A percentile compares a stretch with the other conserved stretches of the same genome.
These are phyloP conservation scores for Eucommia ulmoides DNA, from an alignment of 257 asterid species.

Conservation along the genomic window DNA sequence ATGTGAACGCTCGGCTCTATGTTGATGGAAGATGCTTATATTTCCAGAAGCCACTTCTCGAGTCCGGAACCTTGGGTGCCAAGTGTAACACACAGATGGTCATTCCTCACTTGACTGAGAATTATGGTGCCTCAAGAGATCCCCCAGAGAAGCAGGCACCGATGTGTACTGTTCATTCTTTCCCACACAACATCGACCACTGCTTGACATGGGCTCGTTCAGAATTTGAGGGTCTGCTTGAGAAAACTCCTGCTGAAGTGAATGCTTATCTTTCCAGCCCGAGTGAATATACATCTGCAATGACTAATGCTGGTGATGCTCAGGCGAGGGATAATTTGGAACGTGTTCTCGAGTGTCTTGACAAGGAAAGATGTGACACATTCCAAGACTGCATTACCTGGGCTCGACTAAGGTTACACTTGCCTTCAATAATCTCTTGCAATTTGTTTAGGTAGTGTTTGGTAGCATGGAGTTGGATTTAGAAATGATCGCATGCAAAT, in stretches of 20 bases:
- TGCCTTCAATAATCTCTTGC: constrained; percentile 5
- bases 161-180: not conserved
- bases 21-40: not conserved
- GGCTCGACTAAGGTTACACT: constrained; percentile 1
- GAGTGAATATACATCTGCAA: not conserved
- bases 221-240: constrained; percentile 1
- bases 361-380: not conserved
- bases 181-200: constrained; percentile 4
- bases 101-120: not conserved
- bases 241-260: not conserved
- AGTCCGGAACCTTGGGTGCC: not conserved
- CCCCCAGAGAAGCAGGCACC: constrained; percentile 3
- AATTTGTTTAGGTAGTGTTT: not conserved
- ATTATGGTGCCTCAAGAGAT: not conserved
- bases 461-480: too few relatives aligned
- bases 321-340: not conserved
- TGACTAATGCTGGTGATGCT: constrained; percentile 1
- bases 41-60: not conserved
- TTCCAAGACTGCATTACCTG: constrained; percentile 2
- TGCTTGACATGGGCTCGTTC: constrained; percentile 1
- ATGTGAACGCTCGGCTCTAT: not conserved
- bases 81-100: not conserved
- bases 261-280: not conserved
- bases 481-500: too few relatives aligned
- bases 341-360: not conserved